These are phyloP conservation scores for Kwoniella heveanensis DNA, from an alignment of 768 basidiomycete species.

Conservation along the genomic window DNA sequence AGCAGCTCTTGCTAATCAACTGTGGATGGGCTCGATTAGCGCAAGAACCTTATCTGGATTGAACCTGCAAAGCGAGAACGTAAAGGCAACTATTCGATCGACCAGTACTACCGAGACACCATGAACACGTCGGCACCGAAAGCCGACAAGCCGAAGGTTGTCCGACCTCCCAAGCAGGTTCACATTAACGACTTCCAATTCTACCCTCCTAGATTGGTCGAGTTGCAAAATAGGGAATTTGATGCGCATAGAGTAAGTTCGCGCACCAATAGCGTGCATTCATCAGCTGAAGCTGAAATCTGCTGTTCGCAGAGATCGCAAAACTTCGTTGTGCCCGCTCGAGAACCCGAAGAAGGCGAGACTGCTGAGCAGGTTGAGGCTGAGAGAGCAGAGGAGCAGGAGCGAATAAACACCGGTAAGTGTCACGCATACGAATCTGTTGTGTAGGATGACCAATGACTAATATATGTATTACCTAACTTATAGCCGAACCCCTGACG, in stretches of 20 bases:
- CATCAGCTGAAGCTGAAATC: neutral
- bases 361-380: conserved; percentile 82
- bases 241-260: conserved; percentile 42
- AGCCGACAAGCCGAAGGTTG: conserved; percentile 72
- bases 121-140: conserved; percentile 78
- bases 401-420: conserved; percentile 81
- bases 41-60: conserved; percentile 59
- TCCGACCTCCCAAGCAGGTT: conserved; percentile 85
- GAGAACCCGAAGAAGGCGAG: conserved; percentile 71
- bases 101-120: conserved; percentile 92
- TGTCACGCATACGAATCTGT: neutral
- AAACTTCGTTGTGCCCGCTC: conserved; percentile 58
- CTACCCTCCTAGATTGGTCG: conserved; percentile 77
- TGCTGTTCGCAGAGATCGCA: conserved; percentile 47
- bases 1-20: neutral
- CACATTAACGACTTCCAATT: conserved; percentile 93
- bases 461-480: neutral
- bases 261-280: neutral
- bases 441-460: neutral
- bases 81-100: conserved; percentile 83
- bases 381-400: conserved; percentile 76
- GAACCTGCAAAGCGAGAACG: conserved; percentile 92
- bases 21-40: conserved; percentile 9
- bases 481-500: conserved; percentile 78
- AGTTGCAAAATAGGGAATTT: conserved; percentile 82